Conservation (phyloP, 768 basidiomycete genomes). For the Suillus decipiens region DNA sequence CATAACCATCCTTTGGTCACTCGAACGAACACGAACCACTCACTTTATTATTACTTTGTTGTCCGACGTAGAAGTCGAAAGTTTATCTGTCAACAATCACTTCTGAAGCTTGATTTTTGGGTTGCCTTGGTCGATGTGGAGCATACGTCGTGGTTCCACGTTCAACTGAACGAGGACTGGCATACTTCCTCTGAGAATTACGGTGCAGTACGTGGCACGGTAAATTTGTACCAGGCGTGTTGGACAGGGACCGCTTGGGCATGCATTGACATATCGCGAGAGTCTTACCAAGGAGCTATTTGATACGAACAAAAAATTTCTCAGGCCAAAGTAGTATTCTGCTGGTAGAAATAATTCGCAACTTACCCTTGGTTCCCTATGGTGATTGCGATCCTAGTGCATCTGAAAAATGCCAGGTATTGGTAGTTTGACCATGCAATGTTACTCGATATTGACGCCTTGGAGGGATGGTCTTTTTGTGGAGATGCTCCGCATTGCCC, state of each 20-base stretch:
- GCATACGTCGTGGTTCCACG: constrained; percentile 56
- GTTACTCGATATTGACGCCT: background rate
- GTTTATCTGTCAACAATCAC: background rate
- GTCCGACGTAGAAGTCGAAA: constrained; percentile 36
- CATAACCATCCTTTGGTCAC: constrained; percentile 52
- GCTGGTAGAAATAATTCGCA: constrained; percentile 42
- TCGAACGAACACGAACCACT: constrained; percentile 32
- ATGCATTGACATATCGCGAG: constrained; percentile 53
- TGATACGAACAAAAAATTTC: constrained; percentile 57
- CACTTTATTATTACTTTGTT: constrained; percentile 53
- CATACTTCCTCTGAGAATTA: constrained; percentile 40
- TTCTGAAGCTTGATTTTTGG: too few species aligned
- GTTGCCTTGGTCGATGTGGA: constrained; percentile 52
- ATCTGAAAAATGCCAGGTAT: constrained; percentile 38
- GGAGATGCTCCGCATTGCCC: background rate
- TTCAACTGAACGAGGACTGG: constrained; percentile 53
- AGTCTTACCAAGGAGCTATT: constrained; percentile 48
- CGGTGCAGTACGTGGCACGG: constrained; percentile 21
- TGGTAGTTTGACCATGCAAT: constrained; percentile 26
- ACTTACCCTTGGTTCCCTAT: background rate
- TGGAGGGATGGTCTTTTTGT: background rate
- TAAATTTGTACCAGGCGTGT: constrained; percentile 23
- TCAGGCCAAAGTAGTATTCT: constrained; percentile 55
- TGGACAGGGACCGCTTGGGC: constrained; percentile 42
- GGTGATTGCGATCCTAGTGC: background rate